Evolutionary conservation across 1,139 yeast species (phyloP), one percentile per base, ranked within the genome.

Genomic region (Geotrichum carabidarum): DNA sequence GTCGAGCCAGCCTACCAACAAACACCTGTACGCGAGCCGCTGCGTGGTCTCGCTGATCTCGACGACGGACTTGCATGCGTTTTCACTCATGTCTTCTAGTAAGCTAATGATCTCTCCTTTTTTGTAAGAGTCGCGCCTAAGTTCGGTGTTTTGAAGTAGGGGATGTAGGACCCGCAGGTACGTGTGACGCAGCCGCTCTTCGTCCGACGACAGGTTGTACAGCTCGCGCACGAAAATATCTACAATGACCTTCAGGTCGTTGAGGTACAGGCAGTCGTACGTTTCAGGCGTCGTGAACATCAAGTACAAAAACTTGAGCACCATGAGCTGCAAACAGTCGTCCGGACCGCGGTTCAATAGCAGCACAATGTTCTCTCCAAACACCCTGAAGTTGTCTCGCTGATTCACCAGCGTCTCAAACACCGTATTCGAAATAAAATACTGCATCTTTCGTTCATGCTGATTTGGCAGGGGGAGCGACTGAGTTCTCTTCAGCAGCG

Each of bases 161-260:
- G 95, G 95, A 60, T 81, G 77, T 44, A 91, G 65, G 1, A 90
- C 93, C 57, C 95, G 77, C 47, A 91, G 71, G 63, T 86, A 89
- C 0, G 95, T 86, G 61, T 86, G 80, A 44, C 89, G 78, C 51
- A 90, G 72, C 49, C 80, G 76, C 60, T 84, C 90, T 44, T 80
- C 79, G 32, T 78, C 79, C 41, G 77, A 81, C 4, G 84, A 73
- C 50, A 89, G 70, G 65, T 90, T 82, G 60, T 80, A 79, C 54
- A 93, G 74, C 67, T 91, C 96, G 55, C 98, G 74, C 4, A 90
- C 77, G 53, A 91, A 76, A 8, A 93, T 89, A 62, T 90, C 96
- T n/a, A 86, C 82, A 58, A 93, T 77, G 4, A 93, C 95, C 63
- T 85, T 82, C 57, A 91, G 72, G 68, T 93, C 99, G 65, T 93